These are phyloP conservation scores for Stylonectria norvegica DNA, from an alignment of 2,329 filamentous ascomycete genomes.

Conservation along the genomic window DNA sequence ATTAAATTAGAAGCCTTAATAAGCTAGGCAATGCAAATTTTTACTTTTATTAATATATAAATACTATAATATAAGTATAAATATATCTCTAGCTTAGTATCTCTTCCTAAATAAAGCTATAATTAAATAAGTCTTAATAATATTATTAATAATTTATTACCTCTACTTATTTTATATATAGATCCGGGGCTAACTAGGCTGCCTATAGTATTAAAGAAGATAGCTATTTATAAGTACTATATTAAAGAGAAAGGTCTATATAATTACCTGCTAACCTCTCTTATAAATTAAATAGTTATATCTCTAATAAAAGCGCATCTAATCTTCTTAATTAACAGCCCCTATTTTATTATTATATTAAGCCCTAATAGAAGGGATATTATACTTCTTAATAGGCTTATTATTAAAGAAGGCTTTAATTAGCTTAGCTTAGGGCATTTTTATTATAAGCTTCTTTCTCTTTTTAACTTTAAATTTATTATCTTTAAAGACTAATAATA, in stretches of 20 bases:
- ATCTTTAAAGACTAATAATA: neutral
- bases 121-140: constrained; percentile 3
- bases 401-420: constrained; percentile 10
- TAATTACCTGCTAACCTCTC: constrained; percentile 11
- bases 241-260: constrained; percentile 9
- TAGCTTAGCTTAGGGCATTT: neutral
- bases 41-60: constrained; percentile 7
- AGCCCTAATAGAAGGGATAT: neutral
- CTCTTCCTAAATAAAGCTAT: neutral
- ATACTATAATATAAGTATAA: constrained; percentile 7
- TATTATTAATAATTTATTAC: neutral
- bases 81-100: constrained; percentile 2
- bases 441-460: neutral
- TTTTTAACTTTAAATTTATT: neutral
- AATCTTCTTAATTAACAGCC: neutral
- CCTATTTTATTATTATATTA: neutral
- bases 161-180: constrained; percentile 1
- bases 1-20: constrained; percentile 1
- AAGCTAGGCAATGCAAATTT: constrained; percentile 3
- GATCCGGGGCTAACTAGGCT: neutral
- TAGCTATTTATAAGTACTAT: constrained; percentile 8
- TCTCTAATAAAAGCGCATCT: neutral
- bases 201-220: constrained; percentile 2
- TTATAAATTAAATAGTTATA: constrained; percentile 5
- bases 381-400: neutral